Percentiles rank a stretch among this genome's conserved stretches.
Evolutionary conservation across 2,329 filamentous ascomycete species (phyloP).

Genomic region (Cladophialophora yegresii): DNA sequence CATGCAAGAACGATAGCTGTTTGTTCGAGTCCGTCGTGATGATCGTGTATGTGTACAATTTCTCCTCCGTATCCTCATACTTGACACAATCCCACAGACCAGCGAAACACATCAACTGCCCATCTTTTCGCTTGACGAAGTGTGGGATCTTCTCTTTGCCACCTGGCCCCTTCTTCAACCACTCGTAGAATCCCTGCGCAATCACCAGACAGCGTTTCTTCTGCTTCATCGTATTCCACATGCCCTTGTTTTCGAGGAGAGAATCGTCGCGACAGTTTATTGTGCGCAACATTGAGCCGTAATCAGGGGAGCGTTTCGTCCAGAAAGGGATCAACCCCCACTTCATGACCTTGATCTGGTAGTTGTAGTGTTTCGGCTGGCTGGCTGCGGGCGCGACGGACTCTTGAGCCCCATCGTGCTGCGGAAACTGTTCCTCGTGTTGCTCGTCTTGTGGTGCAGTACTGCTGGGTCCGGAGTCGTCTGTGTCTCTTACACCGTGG

Average conservation of each 20-base stretch:
- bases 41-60: conserved; percentile 85
- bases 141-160: conserved; percentile 82
- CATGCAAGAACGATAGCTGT: conserved; percentile 82
- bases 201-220: conserved; percentile 84
- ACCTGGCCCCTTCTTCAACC: conserved; percentile 73
- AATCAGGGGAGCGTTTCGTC: conserved; percentile 82
- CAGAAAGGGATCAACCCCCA: conserved; percentile 95
- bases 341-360: conserved; percentile 89
- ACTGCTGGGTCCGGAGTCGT: conserved; percentile 34
- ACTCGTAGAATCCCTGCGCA: conserved; percentile 94
- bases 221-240: conserved; percentile 92
- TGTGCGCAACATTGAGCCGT: conserved; percentile 75
- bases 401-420: conserved; percentile 15
- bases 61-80: conserved; percentile 73
- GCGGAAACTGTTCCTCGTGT: conserved; percentile 17
- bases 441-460: conserved; percentile 11
- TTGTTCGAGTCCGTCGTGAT: conserved; percentile 87
- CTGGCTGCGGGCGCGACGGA: conserved; percentile 20
- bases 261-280: conserved; percentile 96
- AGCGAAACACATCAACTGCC: conserved; percentile 81
- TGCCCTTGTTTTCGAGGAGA: conserved; percentile 70
- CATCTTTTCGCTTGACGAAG: conserved; percentile 79
- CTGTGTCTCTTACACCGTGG: conserved; percentile 53
- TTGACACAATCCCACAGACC: conserved; percentile 88
- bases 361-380: conserved; percentile 53